Evolutionary conservation across 163 green algal genomes (phyloP).

Genomic region (Scenedesmus sp.): DNA sequence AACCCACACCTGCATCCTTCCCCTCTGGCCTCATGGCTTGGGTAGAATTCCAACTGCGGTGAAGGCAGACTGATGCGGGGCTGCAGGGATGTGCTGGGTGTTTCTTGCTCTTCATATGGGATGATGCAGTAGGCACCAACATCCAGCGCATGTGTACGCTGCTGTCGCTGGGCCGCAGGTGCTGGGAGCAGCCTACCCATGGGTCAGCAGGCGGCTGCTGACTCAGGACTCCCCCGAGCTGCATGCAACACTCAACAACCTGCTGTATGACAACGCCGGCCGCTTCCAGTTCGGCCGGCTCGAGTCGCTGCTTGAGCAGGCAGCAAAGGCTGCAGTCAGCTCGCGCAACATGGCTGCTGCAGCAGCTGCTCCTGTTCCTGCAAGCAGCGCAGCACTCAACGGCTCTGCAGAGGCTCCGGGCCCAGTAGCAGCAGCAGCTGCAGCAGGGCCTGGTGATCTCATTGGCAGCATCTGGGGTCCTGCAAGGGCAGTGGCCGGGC

Average conservation of each 20-base stretch:
- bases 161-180: constrained; percentile 62
- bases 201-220: constrained; percentile 90
- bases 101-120: not conserved
- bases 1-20: no score
- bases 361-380: not conserved
- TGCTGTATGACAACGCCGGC: constrained; percentile 81
- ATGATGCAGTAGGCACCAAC: no score
- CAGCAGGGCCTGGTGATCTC: not conserved
- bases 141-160: not conserved
- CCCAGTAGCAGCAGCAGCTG: constrained; percentile 29
- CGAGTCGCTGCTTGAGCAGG: constrained; percentile 84
- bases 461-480: constrained; percentile 5
- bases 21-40: no score
- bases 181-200: constrained; percentile 89
- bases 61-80: not conserved
- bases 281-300: constrained; percentile 85
- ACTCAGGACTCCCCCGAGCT: constrained; percentile 83
- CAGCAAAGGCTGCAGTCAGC: constrained; percentile 39
- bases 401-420: not conserved
- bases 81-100: not conserved
- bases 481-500: not conserved
- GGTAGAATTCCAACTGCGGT: no score
- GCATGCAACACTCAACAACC: constrained; percentile 73
- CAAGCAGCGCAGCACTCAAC: not conserved
- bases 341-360: not conserved